Conservation (phyloP, 1,284 basidiomycete genomes). For the Fomes fomentarius region DNA sequence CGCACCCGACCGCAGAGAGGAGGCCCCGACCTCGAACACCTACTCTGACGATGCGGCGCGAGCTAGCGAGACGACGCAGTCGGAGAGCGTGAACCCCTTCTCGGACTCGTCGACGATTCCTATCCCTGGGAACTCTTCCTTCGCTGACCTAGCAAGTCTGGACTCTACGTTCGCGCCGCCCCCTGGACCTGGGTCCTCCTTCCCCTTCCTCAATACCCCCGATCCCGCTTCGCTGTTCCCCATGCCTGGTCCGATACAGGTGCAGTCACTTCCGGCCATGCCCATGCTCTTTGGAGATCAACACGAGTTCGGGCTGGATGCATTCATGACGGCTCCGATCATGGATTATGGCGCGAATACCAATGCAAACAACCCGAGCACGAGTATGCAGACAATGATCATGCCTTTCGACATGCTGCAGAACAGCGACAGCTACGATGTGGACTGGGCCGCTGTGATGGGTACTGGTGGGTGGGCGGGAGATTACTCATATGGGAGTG, state of each 20-base stretch:
- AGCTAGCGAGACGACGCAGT: neutral
- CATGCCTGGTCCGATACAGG: constrained; percentile 4
- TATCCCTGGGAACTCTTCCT: neutral
- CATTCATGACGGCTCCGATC: neutral
- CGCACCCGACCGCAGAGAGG: neutral
- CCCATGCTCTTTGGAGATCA: neutral
- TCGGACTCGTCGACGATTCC: neutral
- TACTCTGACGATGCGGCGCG: too few relatives aligned
- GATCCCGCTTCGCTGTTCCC: constrained; percentile 1
- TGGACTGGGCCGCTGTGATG: constrained; percentile 9
- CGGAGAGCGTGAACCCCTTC: neutral
- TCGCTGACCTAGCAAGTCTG: neutral
- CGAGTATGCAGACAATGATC: constrained; percentile 20
- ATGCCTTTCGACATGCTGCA: constrained; percentile 29
- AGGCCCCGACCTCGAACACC: too few relatives aligned
- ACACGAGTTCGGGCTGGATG: constrained; percentile 1
- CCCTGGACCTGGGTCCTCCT: neutral
- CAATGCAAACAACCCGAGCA: neutral
- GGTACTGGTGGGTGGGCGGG: neutral
- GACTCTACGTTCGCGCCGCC: neutral
- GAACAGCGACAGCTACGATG: constrained; percentile 17
- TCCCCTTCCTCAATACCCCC: constrained; percentile 10
- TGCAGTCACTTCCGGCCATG: constrained; percentile 1
- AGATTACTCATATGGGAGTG: too few relatives aligned
- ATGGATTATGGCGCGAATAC: neutral